Evolutionary conservation across 2,329 filamentous ascomycete genomes (phyloP).

Genomic region (Dissoconium aciculare): DNA sequence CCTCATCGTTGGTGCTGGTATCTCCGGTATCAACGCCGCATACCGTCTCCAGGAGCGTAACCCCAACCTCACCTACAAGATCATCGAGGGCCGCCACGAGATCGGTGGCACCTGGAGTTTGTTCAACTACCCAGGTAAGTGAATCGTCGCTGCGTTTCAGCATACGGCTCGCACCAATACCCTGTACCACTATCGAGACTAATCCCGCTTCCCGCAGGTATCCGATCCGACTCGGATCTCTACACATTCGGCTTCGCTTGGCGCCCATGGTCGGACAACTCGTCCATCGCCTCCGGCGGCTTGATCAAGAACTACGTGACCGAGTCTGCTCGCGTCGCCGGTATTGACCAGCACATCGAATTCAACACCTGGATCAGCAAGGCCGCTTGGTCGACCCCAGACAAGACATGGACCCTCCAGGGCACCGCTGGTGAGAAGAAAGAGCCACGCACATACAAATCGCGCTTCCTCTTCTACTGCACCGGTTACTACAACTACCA

Average conservation of each 20-base stretch:
- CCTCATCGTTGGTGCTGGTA: conserved; percentile 56
- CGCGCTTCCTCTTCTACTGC: conserved; percentile 42
- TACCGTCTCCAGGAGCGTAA: conserved; percentile 41
- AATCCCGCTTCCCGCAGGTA: conserved; percentile 30
- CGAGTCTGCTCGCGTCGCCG: conserved; percentile 29
- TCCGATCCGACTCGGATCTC: conserved; percentile 38
- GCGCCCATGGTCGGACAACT: conserved; percentile 47
- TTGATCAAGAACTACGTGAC: conserved; percentile 32
- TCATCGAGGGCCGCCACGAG: conserved; percentile 51
- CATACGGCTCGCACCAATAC: conserved; percentile 25
- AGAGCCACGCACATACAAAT: conserved; percentile 22
- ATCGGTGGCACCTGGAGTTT: conserved; percentile 69
- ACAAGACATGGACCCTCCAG: conserved; percentile 34
- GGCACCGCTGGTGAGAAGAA: conserved; percentile 25
- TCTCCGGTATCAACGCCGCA: conserved; percentile 60
- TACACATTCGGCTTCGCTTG: conserved; percentile 48
- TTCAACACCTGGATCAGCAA: conserved; percentile 29
- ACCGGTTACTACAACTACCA: conserved; percentile 64
- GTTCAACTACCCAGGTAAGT: conserved; percentile 49
- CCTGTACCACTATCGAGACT: conserved; percentile 1
- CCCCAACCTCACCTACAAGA: conserved; percentile 43
- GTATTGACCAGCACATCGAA: conserved; percentile 33
- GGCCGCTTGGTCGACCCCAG: conserved; percentile 32
- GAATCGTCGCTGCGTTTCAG: conserved; percentile 33
- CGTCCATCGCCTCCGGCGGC: conserved; percentile 32